phyloP scores from a whole-genome alignment of 176 grass and related monocot genomes.

The Echinochloa phyllopogon region DNA sequence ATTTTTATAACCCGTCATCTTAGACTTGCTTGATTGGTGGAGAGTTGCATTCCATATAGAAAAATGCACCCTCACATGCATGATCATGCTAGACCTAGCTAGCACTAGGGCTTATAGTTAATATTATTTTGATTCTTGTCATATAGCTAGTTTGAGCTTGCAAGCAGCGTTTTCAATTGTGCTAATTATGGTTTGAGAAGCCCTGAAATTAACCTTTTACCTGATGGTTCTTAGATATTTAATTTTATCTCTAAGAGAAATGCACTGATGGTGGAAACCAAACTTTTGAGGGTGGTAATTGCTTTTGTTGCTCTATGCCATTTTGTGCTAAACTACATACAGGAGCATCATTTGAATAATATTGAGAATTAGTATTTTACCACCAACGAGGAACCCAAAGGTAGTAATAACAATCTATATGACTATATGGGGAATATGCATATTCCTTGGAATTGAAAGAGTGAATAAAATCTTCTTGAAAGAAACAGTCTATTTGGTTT shows the following conservation, averaged over 20 bases:
- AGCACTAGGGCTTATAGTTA: conserved; percentile 36
- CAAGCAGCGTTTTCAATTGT: conserved; percentile 9
- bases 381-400: neutral
- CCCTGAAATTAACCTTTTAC: neutral
- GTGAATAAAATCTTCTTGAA: neutral
- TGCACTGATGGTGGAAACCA: neutral
- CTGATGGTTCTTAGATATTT: neutral
- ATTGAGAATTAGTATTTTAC: neutral
- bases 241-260: neutral
- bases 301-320: neutral
- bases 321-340: neutral
- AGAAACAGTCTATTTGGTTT: neutral
- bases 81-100: conserved; percentile 60
- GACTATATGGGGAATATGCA: neutral
- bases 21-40: conserved; percentile 38
- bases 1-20: conserved; percentile 42
- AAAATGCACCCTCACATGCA: conserved; percentile 45
- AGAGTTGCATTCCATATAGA: conserved; percentile 46
- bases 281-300: neutral
- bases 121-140: conserved; percentile 47
- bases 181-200: neutral
- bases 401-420: neutral
- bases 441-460: neutral
- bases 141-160: conserved; percentile 37
- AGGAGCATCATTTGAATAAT: neutral